Conservation (phyloP, 495 filamentous ascomycete species). For the Penicillium parvum region DNA sequence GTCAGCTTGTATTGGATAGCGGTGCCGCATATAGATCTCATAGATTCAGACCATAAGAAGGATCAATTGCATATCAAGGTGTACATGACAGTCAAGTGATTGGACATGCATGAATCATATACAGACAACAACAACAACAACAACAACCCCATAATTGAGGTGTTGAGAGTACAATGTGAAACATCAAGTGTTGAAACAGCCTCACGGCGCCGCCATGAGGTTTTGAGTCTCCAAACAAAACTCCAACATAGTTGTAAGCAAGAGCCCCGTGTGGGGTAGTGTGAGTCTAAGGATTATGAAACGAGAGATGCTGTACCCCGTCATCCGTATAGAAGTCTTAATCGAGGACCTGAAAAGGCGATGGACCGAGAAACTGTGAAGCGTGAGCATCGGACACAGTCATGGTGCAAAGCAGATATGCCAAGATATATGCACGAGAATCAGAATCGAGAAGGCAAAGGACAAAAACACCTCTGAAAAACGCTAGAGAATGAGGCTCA, state of each 20-base stretch:
- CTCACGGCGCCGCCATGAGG: constrained; percentile 17
- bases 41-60: too few relatives aligned
- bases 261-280: constrained; percentile 10
- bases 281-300: constrained; percentile 17
- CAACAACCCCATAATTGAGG: background rate
- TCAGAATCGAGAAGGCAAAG: constrained; percentile 5
- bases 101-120: constrained; percentile 6
- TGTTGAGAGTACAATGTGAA: constrained; percentile 19
- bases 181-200: constrained; percentile 35
- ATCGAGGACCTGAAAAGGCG: constrained; percentile 1
- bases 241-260: constrained; percentile 4
- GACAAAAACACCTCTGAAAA: constrained; percentile 3
- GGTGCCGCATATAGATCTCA: too few relatives aligned
- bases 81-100: background rate
- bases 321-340: background rate
- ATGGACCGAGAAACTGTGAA: constrained; percentile 1
- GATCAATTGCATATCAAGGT: too few relatives aligned
- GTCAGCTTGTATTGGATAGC: too few relatives aligned
- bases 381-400: constrained; percentile 13
- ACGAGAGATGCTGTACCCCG: constrained; percentile 6
- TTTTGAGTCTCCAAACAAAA: constrained; percentile 7
- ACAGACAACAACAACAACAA: constrained; percentile 3
- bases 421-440: constrained; percentile 11
- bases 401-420: background rate
- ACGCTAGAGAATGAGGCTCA: constrained; percentile 9